Conservation (phyloP, 257 asterid species). For the Solanum sejunctum region DNA sequence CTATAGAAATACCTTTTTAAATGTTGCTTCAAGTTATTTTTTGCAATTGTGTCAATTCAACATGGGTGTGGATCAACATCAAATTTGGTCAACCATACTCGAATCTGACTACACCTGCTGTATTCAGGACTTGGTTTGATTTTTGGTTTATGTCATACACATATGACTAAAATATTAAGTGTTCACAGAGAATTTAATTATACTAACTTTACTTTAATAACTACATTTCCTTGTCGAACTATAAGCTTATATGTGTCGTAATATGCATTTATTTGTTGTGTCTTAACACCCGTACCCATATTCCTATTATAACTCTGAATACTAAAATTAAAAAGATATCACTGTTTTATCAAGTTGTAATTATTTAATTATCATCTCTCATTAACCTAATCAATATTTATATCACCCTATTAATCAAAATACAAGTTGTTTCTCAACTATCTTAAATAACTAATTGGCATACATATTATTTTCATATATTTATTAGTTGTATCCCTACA, state of each 20-base stretch:
- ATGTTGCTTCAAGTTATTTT: background rate
- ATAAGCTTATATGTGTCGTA: background rate
- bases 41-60: background rate
- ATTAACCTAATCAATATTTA: background rate
- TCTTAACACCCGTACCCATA: background rate
- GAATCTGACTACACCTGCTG: background rate
- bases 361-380: background rate
- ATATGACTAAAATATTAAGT: background rate
- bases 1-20: no score
- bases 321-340: background rate
- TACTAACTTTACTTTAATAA: background rate
- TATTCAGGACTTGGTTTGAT: background rate
- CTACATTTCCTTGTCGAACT: background rate
- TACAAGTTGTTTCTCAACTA: background rate
- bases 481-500: background rate
- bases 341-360: background rate
- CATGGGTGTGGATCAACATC: background rate
- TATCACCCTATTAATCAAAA: background rate
- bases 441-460: background rate
- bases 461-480: background rate
- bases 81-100: background rate
- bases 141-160: background rate
- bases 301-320: background rate
- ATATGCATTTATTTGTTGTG: background rate
- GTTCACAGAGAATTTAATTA: background rate